Percentiles rank a stretch among this genome's conserved stretches.
These are phyloP conservation scores for Rhizopogon sp. DNA, from an alignment of 768 basidiomycete species.

Conservation along the genomic window DNA sequence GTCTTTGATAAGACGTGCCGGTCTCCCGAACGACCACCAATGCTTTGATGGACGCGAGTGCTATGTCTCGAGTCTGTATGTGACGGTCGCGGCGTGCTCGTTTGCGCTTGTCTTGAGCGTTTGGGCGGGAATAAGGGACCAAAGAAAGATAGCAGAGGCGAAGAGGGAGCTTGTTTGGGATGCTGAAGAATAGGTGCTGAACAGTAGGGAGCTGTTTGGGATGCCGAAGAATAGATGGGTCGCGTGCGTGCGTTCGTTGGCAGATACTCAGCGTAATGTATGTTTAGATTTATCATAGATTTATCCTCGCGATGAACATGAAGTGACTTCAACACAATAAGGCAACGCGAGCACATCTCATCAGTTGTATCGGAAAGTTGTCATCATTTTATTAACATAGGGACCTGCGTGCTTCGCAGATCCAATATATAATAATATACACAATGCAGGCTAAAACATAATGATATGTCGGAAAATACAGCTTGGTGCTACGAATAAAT, in stretches of 20 bases:
- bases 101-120: conserved; percentile 31
- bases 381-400: background rate
- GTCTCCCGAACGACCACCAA: conserved; percentile 30
- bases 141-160: conserved; percentile 24
- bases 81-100: conserved; percentile 36
- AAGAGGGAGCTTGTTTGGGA: conserved; percentile 22
- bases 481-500: background rate
- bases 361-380: no score
- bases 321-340: no score
- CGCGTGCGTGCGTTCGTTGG: background rate
- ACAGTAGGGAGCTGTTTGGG: conserved; percentile 13
- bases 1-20: conserved; percentile 5
- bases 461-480: background rate
- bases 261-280: background rate
- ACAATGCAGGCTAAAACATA: background rate
- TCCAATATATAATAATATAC: background rate
- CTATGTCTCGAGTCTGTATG: conserved; percentile 52
- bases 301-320: no score
- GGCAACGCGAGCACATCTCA: no score
- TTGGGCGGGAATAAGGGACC: conserved; percentile 33
- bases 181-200: conserved; percentile 5
- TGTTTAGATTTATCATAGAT: background rate
- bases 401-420: no score
- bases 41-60: conserved; percentile 57
- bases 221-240: conserved; percentile 9